Evolutionary conservation across 345 rosid species (phyloP), one percentile per base, ranked within the genome.

Genomic region (Ricinus communis): DNA sequence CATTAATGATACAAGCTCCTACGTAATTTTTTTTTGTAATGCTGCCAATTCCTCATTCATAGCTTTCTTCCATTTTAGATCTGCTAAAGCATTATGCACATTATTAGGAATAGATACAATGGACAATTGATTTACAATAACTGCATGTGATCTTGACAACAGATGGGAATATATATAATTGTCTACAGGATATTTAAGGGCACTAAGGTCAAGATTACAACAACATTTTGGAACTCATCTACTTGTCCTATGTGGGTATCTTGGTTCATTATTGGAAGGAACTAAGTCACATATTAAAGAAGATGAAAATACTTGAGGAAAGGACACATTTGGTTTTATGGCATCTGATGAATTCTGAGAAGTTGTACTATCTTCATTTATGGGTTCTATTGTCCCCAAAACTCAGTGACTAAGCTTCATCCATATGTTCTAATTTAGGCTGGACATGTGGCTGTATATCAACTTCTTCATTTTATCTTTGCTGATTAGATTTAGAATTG

Each of bases 361-460:
- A 59, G 2, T 28, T 59, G 8, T 59, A 59, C 64, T 59, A 59
- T 33, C 45, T 59, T 59, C 22, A 59, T 59, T 59, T n/a, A n/a
- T n/a, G n/a, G n/a, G n/a, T n/a, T n/a, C n/a, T n/a, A n/a, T n/a
- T n/a, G n/a, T n/a, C n/a, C n/a, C n/a, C n/a, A n/a, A n/a, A n/a
- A n/a, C n/a, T n/a, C n/a, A n/a, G n/a, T n/a, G n/a, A n/a, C n/a
- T n/a, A n/a, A n/a, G n/a, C n/a, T n/a, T n/a, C n/a, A n/a, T n/a
- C n/a, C n/a, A n/a, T n/a, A n/a, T n/a, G n/a, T n/a, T n/a, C n/a
- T n/a, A n/a, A n/a, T n/a, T n/a, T n/a, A n/a, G n/a, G n/a, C n/a
- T n/a, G n/a, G n/a, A n/a, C n/a, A n/a, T n/a, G n/a, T n/a, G n/a
- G n/a, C n/a, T n/a, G n/a, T n/a, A n/a, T n/a, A n/a, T n/a, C n/a